Conservation (phyloP, 352 stramenopile genomes). For the Halophytophthora batemanensis region DNA sequence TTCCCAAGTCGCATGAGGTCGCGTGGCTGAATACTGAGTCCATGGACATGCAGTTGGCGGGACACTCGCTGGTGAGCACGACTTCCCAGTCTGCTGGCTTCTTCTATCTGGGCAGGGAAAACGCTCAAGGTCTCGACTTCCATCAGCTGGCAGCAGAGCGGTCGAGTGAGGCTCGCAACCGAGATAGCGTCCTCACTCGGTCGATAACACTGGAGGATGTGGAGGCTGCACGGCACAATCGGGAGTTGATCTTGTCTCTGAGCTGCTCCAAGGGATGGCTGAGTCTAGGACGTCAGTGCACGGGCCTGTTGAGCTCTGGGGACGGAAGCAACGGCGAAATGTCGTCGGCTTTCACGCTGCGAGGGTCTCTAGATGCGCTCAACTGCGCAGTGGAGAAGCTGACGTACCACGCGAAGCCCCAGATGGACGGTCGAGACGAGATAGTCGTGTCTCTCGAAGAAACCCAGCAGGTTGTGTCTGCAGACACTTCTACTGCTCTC, state of each 20-base stretch:
- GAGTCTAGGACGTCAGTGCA: constrained; percentile 27
- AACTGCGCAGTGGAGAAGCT: constrained; percentile 55
- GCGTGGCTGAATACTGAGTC: constrained; percentile 25
- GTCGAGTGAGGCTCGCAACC: not conserved
- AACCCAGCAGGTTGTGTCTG: not conserved
- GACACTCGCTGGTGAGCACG: constrained; percentile 10
- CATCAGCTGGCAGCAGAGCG: constrained; percentile 1
- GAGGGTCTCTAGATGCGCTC: constrained; percentile 27
- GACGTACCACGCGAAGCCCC: constrained; percentile 35
- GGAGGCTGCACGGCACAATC: constrained; percentile 5
- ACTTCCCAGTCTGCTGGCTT: constrained; percentile 10
- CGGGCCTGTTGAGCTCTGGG: constrained; percentile 5
- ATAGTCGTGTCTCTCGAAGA: constrained; percentile 45
- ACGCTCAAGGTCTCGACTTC: constrained; percentile 1
- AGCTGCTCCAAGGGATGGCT: constrained; percentile 33
- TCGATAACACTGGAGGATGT: constrained; percentile 44
- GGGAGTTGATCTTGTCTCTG: constrained; percentile 25
- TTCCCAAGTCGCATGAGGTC: constrained; percentile 30
- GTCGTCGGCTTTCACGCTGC: constrained; percentile 14
- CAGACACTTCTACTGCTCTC: not conserved
- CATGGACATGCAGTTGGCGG: constrained; percentile 24
- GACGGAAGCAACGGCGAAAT: constrained; percentile 1
- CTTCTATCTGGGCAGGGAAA: constrained; percentile 20
- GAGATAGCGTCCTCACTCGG: constrained; percentile 11
- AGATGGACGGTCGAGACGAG: constrained; percentile 28